Percentiles rank a stretch among this genome's conserved stretches.
phyloP scores from a whole-genome alignment of 345 rosid species.

The Bretschneidera sinensis region DNA sequence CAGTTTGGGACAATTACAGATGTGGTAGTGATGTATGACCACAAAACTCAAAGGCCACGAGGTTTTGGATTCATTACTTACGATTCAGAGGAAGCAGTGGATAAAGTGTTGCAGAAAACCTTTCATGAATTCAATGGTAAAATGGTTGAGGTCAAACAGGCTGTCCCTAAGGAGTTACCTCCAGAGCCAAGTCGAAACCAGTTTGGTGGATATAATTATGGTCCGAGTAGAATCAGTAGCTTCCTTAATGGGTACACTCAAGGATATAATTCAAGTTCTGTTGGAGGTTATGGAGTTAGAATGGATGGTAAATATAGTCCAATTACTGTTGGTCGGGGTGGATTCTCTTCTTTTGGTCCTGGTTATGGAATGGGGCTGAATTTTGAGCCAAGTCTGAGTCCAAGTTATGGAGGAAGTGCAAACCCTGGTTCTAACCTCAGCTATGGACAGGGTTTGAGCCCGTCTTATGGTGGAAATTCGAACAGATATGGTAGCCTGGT shows the following conservation, averaged over 20 bases:
- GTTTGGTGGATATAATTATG: conserved; percentile 51
- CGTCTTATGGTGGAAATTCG: conserved; percentile 40
- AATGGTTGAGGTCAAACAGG: conserved; percentile 97
- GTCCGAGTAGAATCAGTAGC: conserved; percentile 55
- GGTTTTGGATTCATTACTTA: conserved; percentile 90
- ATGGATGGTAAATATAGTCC: conserved; percentile 86
- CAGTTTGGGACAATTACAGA: conserved; percentile 83
- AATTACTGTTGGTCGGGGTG: conserved; percentile 45
- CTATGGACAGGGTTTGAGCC: conserved; percentile 52
- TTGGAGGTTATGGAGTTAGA: conserved; percentile 61
- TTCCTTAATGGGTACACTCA: conserved; percentile 61
- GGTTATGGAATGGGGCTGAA: conserved; percentile 56
- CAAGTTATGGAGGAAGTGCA: conserved; percentile 45
- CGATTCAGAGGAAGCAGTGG: conserved; percentile 83
- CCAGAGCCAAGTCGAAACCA: conserved; percentile 60
- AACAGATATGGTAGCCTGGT: conserved; percentile 44
- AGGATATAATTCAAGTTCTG: conserved; percentile 61
- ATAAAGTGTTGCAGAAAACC: conserved; percentile 63
- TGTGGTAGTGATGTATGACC: conserved; percentile 94
- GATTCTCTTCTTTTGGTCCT: conserved; percentile 60
- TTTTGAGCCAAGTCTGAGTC: conserved; percentile 55
- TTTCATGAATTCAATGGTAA: conserved; percentile 90
- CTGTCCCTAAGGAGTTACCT: conserved; percentile 86
- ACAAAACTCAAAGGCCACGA: conserved; percentile 87
- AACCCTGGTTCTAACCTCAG: conserved; percentile 43